These are phyloP conservation scores for Dioszegia hungarica DNA, from an alignment of 768 basidiomycete genomes.

Conservation along the genomic window DNA sequence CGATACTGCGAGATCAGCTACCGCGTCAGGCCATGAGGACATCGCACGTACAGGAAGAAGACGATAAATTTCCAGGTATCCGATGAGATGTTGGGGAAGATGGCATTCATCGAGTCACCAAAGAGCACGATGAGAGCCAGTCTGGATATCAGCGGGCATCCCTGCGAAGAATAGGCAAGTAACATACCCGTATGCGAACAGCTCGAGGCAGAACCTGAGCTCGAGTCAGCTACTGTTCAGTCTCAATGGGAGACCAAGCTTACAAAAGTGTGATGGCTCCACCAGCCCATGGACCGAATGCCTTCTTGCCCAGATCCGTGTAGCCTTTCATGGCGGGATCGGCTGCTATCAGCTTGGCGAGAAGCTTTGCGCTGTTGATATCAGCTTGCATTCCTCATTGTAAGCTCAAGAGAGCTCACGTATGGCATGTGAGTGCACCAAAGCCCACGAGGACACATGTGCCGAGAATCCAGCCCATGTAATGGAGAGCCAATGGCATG, in stretches of 20 bases:
- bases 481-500: constrained; percentile 83
- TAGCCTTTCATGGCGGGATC: constrained; percentile 74
- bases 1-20: constrained; percentile 54
- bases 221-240: not conserved
- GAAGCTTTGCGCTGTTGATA: constrained; percentile 70
- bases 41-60: constrained; percentile 58
- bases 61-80: constrained; percentile 71
- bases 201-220: constrained; percentile 72
- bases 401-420: no score
- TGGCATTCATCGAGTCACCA: constrained; percentile 73
- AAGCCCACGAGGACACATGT: constrained; percentile 68
- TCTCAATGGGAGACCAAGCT: constrained; percentile 1
- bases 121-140: constrained; percentile 82
- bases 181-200: constrained; percentile 65
- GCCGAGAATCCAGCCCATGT: constrained; percentile 81
- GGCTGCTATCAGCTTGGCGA: constrained; percentile 67
- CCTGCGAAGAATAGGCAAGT: no score
- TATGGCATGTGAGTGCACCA: constrained; percentile 78
- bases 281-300: constrained; percentile 72
- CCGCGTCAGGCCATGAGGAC: not conserved
- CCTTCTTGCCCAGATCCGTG: constrained; percentile 80
- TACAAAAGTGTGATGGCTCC: constrained; percentile 48
- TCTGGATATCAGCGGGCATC: constrained; percentile 12
- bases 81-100: constrained; percentile 65
- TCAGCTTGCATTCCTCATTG: no score